These are phyloP conservation scores for Nannochloris sp. DNA, from an alignment of 139 green algal species.

Conservation along the genomic window DNA sequence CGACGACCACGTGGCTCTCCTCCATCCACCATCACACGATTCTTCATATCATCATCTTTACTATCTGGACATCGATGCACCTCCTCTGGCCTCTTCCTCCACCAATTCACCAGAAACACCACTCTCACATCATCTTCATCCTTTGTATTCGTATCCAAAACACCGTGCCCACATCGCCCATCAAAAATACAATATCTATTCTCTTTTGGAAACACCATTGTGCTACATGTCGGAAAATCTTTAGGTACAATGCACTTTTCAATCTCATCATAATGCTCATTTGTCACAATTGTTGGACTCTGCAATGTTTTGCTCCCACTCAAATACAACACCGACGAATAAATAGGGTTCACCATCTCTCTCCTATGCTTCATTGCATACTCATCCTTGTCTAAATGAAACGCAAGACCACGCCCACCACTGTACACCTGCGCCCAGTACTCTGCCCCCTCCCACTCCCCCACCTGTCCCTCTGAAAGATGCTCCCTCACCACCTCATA, in stretches of 20 bases:
- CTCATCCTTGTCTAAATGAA: constrained; percentile 73
- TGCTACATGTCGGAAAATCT: constrained; percentile 26
- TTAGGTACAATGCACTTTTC: neutral
- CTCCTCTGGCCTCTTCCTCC: constrained; percentile 25
- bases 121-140: constrained; percentile 7
- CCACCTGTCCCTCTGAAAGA: neutral
- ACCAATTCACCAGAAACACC: constrained; percentile 63
- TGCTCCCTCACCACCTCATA: neutral
- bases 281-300: constrained; percentile 51
- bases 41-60: neutral
- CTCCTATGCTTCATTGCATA: constrained; percentile 24
- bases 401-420: constrained; percentile 45
- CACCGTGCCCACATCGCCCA: constrained; percentile 50
- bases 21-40: neutral
- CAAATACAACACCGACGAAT: constrained; percentile 51
- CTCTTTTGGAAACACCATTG: constrained; percentile 35
- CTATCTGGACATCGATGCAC: neutral
- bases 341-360: constrained; percentile 38
- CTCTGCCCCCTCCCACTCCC: constrained; percentile 34
- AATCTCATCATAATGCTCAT: constrained; percentile 39
- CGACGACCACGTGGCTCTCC: neutral
- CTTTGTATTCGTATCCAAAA: constrained; percentile 33
- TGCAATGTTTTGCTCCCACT: constrained; percentile 15
- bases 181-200: constrained; percentile 51
- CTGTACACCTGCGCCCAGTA: constrained; percentile 60